A percentile compares a stretch with the other conserved stretches of the same genome.
Evolutionary conservation across 2,329 filamentous ascomycete species (phyloP).

Genomic region (Parastagonospora nodorum): DNA sequence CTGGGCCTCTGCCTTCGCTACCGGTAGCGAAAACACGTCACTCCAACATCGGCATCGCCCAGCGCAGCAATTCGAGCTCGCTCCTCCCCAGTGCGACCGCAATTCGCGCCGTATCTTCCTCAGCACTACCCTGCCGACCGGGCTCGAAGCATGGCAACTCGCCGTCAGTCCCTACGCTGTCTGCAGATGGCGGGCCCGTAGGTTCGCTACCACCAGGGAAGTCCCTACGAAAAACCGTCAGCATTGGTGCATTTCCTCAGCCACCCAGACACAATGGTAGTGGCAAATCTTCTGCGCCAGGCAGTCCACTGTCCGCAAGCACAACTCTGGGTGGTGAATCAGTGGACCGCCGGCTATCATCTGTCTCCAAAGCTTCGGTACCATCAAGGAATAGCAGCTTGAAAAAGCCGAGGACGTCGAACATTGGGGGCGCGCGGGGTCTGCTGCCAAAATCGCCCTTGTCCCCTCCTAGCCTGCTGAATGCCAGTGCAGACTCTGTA

Average conservation of each 20-base stretch:
- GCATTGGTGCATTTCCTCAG: constrained; percentile 92
- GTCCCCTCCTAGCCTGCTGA: constrained; percentile 73
- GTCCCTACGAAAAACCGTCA: constrained; percentile 82
- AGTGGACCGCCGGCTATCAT: constrained; percentile 38
- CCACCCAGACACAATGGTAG: constrained; percentile 71
- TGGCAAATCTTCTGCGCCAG: constrained; percentile 49
- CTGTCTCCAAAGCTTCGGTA: constrained; percentile 29
- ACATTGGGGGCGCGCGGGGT: constrained; percentile 35
- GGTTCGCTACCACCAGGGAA: constrained; percentile 56
- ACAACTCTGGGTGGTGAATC: constrained; percentile 49
- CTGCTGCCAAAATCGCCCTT: constrained; percentile 47
- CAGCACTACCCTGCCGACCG: constrained; percentile 36
- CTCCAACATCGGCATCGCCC: constrained; percentile 47
- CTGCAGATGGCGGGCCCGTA: constrained; percentile 47
- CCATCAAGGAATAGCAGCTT: constrained; percentile 42
- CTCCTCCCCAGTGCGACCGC: constrained; percentile 31
- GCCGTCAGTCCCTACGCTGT: constrained; percentile 55
- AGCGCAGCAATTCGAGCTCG: constrained; percentile 29
- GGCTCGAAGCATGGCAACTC: constrained; percentile 34
- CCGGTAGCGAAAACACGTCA: constrained; percentile 74
- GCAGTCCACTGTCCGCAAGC: constrained; percentile 56
- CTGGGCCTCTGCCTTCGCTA: constrained; percentile 72
- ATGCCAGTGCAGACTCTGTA: constrained; percentile 77
- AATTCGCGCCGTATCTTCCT: constrained; percentile 41
- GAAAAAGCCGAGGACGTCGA: constrained; percentile 56